Evolutionary conservation across 2,329 filamentous ascomycete genomes (phyloP), one percentile per base, ranked within the genome.

Genomic region (Calcarisporium arbuscula): DNA sequence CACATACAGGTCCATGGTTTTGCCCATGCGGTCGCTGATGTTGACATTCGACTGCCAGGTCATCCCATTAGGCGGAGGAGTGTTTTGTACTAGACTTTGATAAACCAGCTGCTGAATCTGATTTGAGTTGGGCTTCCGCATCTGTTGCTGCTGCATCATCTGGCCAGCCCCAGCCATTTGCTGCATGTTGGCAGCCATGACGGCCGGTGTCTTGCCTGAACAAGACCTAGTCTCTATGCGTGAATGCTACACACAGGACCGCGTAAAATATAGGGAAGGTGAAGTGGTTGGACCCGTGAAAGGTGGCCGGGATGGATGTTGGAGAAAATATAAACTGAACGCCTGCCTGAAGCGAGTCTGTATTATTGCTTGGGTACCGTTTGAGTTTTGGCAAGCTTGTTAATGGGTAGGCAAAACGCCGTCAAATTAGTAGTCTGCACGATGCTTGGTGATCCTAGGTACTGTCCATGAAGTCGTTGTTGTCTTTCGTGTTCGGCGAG

Each of bases 171-270:
- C 60, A 52, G 59, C 64, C 70, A 77, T 74, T 49, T 73, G 72
- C 55, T 68, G 67, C 60, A 77, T 69, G 47, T 74, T 76, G 52
- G 68, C 72, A 62, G 73, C 72, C 73, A 78, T 77, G 58, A 68
- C 68, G 64, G 67, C 67, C 42, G 38, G 38, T 28, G 33, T 37
- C 28, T 38, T 39, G 34, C 41, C 19, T 35, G 40, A 28, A 38
- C 47, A 39, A 42, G 38, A 42, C 39, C 49, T 48, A 46, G 34
- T 39, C 34, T 43, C 34, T n/a, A n/a, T n/a, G n/a, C n/a, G n/a
- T n/a, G n/a, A n/a, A n/a, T n/a, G 27, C 36, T 12, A 23, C n/a
- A 8, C 28, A 15, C 10, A 14, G 10, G 14, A 25, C 22, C 22
- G 14, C 22, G 22, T 10, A 25, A 25, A 25, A 14, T 9, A 9